Evolutionary conservation across 2,329 filamentous ascomycete genomes (phyloP).

Genomic region (Mycogone perniciosa): DNA sequence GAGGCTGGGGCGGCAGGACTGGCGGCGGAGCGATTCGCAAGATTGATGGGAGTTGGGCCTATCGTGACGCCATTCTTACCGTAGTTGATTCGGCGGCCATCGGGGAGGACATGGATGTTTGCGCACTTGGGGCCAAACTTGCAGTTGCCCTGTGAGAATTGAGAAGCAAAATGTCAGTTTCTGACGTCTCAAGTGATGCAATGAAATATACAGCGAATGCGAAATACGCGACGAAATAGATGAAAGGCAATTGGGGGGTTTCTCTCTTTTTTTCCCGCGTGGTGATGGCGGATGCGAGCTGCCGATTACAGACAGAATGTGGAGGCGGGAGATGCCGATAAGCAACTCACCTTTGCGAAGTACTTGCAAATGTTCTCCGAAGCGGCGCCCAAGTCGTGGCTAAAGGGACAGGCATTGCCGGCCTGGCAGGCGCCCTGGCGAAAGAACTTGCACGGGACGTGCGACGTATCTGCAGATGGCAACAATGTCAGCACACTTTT

Average conservation of each 20-base stretch:
- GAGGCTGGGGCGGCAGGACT: conserved; percentile 38
- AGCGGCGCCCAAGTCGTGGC: conserved; percentile 80
- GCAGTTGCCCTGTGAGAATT: conserved; percentile 72
- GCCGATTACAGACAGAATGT: neutral
- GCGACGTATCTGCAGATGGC: conserved; percentile 67
- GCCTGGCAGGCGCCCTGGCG: conserved; percentile 93
- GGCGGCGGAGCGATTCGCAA: conserved; percentile 57
- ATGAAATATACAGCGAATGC: neutral
- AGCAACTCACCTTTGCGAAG: conserved; percentile 77
- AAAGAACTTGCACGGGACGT: conserved; percentile 99
- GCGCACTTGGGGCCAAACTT: conserved; percentile 98
- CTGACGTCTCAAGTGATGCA: neutral
- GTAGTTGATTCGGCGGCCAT: conserved; percentile 86
- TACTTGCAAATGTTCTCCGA: conserved; percentile 95
- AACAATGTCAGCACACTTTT: conserved; percentile 11
- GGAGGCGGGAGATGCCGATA: conserved; percentile 3
- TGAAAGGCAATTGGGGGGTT: neutral
- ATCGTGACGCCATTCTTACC: conserved; percentile 62
- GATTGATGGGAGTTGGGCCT: conserved; percentile 52
- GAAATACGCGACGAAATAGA: neutral
- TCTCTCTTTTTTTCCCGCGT: neutral
- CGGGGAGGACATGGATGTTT: conserved; percentile 89
- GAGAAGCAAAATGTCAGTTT: conserved; percentile 2
- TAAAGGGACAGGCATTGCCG: conserved; percentile 91
- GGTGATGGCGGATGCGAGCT: neutral